A percentile compares a stretch with the other conserved stretches of the same genome.
These are phyloP conservation scores for Neospora caninum DNA, from an alignment of 169 alveolate species.

Conservation along the genomic window DNA sequence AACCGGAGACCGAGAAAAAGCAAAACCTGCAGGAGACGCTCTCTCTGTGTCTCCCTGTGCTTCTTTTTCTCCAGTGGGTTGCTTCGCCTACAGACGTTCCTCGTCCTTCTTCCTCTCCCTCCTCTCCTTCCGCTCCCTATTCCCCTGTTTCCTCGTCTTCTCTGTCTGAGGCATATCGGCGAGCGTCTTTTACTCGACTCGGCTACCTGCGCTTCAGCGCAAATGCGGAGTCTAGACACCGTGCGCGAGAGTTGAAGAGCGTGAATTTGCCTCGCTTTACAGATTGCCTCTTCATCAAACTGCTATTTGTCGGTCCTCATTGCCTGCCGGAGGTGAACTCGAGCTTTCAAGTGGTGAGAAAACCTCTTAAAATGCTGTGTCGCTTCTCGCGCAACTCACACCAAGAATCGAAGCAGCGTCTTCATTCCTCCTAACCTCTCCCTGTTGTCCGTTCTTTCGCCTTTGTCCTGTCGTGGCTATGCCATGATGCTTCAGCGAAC, in stretches of 20 bases:
- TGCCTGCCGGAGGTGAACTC: background rate
- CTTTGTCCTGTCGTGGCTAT: no score
- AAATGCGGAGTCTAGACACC: background rate
- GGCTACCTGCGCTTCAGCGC: constrained; percentile 16
- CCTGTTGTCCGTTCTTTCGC: no score
- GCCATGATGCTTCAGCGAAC: no score
- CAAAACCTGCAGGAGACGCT: no score
- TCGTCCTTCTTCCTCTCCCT: no score
- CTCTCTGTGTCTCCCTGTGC: no score
- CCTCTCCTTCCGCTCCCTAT: background rate
- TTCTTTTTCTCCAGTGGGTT: no score
- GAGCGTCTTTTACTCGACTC: background rate
- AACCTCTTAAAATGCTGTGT: no score
- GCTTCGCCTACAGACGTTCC: no score
- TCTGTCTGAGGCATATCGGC: background rate
- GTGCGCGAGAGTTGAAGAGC: constrained; percentile 41
- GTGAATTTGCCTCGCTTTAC: background rate
- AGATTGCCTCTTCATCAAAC: background rate
- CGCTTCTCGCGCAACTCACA: background rate
- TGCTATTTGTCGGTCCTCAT: background rate
- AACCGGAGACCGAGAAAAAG: no score
- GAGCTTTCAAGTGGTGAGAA: background rate
- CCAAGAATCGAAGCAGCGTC: background rate
- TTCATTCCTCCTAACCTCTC: background rate
- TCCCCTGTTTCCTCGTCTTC: background rate